Evolutionary conservation across 345 rosid genomes (phyloP), one percentile per base, ranked within the genome.

Genomic region (Microthlaspi erraticum): DNA sequence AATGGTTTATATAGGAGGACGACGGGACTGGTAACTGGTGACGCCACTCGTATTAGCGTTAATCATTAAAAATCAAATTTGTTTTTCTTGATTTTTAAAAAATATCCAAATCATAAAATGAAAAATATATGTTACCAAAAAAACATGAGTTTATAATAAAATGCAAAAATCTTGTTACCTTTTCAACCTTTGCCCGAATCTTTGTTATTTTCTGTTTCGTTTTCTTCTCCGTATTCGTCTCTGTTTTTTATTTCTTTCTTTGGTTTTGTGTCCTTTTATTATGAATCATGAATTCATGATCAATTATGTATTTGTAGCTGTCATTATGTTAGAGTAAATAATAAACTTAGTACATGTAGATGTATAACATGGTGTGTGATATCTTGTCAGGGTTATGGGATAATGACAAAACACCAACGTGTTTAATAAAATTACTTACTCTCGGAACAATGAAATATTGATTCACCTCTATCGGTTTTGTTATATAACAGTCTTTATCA

Each of bases 1-100:
- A 46, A 20, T 19, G 65, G 75, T 63, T 70, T 76, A 69, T 76
- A 76, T 69, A 76, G 4, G 52, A 37, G 5, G 68, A 59, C 13
- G 68, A 73, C 3, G 66, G 8, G 56, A 52, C 55, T 74, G 20
- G 54, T 58, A 20, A 64, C 55, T n/a, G 34, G 63, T 45, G 45
- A 37, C 16, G 8, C 19, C 32, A 48, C 45, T 57, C 2, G 19
- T 56, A 56, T 46, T 44, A 26, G 42, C 16, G 29, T 64, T 64
- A 18, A 16, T 23, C 57, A 45, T 29, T 50, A 20, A 65, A 5
- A 65, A 5, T 9, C 16, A 12, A 29, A 10, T 34, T 17, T 46
- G 5, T 17, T 19, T 42, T 49, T 34, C 3, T 56, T 26, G 29
- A 6, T 11, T 56, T 5, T 17, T 14, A 1, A 7, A 7, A 31